phyloP scores from a whole-genome alignment of 2,329 filamentous ascomycete genomes.

The Pseudodiploospora longispora region DNA sequence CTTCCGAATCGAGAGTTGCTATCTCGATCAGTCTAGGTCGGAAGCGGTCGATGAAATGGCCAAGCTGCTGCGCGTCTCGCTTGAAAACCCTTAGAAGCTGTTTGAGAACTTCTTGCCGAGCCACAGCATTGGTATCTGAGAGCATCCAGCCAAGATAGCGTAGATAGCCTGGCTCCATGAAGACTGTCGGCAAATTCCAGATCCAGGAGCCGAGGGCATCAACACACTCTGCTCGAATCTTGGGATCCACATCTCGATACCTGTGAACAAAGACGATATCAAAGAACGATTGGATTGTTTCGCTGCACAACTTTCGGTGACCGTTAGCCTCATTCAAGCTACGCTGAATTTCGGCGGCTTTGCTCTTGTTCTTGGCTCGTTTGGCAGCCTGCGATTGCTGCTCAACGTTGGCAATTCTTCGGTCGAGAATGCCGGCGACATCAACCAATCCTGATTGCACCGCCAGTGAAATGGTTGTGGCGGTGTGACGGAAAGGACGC shows the following conservation, averaged over 20 bases:
- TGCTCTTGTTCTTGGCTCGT: constrained; percentile 66
- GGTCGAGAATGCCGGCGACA: constrained; percentile 61
- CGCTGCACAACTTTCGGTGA: constrained; percentile 61
- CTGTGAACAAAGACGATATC: constrained; percentile 91
- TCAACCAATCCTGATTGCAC: constrained; percentile 72
- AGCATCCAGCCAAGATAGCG: constrained; percentile 94
- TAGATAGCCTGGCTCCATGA: constrained; percentile 84
- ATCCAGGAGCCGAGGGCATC: constrained; percentile 87
- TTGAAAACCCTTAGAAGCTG: constrained; percentile 76
- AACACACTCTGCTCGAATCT: constrained; percentile 82
- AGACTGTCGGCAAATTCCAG: constrained; percentile 70
- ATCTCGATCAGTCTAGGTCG: constrained; percentile 84
- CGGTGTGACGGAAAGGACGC: constrained; percentile 88
- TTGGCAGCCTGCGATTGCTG: constrained; percentile 73
- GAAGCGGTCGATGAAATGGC: constrained; percentile 91
- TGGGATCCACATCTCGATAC: constrained; percentile 87
- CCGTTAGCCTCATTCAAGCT: constrained; percentile 63
- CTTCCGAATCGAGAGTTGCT: constrained; percentile 76
- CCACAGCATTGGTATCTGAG: constrained; percentile 67
- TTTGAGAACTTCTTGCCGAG: constrained; percentile 76
- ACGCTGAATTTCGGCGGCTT: constrained; percentile 64
- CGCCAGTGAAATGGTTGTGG: constrained; percentile 74
- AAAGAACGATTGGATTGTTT: constrained; percentile 75
- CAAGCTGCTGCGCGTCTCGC: constrained; percentile 72
- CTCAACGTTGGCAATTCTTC: constrained; percentile 65